phyloP scores from a whole-genome alignment of 192 early-diverging fungal genomes.

The Gigaspora rosea region DNA sequence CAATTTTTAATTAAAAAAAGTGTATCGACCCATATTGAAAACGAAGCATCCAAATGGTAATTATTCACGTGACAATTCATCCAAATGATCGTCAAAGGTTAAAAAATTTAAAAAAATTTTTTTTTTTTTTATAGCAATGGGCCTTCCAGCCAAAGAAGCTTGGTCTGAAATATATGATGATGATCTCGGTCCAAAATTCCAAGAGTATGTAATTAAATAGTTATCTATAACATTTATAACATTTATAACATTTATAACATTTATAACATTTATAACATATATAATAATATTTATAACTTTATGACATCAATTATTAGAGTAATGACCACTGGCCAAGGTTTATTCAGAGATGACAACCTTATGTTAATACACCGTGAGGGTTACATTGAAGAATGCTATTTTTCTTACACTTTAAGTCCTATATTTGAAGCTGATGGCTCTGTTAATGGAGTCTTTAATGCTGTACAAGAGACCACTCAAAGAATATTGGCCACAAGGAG shows the following conservation, averaged over 20 bases:
- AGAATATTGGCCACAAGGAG: constrained; percentile 39
- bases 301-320: constrained; percentile 1
- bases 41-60: constrained; percentile 43
- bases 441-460: constrained; percentile 36
- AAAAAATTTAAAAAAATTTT: not conserved
- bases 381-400: constrained; percentile 46
- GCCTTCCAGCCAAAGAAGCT: constrained; percentile 31
- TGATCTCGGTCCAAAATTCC: constrained; percentile 32
- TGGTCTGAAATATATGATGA: constrained; percentile 44
- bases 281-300: too few relatives aligned
- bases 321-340: not conserved
- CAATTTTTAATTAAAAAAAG: not conserved
- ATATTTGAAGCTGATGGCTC: constrained; percentile 39
- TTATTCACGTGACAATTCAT: not conserved
- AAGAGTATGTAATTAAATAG: constrained; percentile 31
- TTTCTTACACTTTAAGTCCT: constrained; percentile 44
- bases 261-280: too few relatives aligned
- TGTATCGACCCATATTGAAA: constrained; percentile 42
- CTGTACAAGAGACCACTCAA: constrained; percentile 42
- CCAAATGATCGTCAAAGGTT: not conserved
- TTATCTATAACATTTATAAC: not conserved
- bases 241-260: too few relatives aligned
- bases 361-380: constrained; percentile 34
- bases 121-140: constrained; percentile 35
- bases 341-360: constrained; percentile 12